Evolutionary conservation across 352 stramenopile genomes (phyloP), one percentile per base, ranked within the genome.

Genomic region (Globisporangium spinosum): DNA sequence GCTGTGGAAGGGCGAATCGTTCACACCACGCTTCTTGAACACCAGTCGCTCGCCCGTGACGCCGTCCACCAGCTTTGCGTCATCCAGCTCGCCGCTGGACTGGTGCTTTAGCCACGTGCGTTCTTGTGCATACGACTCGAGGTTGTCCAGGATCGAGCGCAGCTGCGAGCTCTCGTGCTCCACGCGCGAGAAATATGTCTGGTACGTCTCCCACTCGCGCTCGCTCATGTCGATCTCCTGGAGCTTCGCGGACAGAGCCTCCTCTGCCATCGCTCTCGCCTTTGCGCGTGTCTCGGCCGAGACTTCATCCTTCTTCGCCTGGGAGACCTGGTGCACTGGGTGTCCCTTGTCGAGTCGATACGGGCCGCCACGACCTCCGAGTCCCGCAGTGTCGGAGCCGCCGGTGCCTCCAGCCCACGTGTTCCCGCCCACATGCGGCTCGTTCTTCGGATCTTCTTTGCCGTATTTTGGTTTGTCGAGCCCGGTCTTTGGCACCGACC

Each of bases 311-410:
- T 99, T 94, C 70, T 92, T 98, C 22, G 81, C 85, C 68, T 98
- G 94, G 0, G 85, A 97, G 17, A 99, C 89, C 73, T 99, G 95
- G 71, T 98, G 93, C 45, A 98, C 89, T 23, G 79, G 75, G 64
- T 99, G 95, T 6, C 95, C 95, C 62, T 96, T 94, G 74, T 98
- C 95, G 8, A 99, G 72, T 13, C 96, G 79, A 73, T 98, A 99
- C 7, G 95, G 96, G n/a, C 95, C 96, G 23, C 96, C 96, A 68
- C 95, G 78, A 5, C 96, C 96, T 68, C 96, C 96, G 6, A 99
- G 79, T 5, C 90, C 90, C 1, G 90, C 90, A 4, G 96, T 98
- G 70, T 98, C 93, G 7, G 85, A 97, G 20, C 95, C 95, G 43
- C 96, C 95, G 32, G 91, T 97, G 40, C 96, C 83, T 65, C 96